Conservation (phyloP, 345 rosid genomes). For the Corchorus olitorius region DNA sequence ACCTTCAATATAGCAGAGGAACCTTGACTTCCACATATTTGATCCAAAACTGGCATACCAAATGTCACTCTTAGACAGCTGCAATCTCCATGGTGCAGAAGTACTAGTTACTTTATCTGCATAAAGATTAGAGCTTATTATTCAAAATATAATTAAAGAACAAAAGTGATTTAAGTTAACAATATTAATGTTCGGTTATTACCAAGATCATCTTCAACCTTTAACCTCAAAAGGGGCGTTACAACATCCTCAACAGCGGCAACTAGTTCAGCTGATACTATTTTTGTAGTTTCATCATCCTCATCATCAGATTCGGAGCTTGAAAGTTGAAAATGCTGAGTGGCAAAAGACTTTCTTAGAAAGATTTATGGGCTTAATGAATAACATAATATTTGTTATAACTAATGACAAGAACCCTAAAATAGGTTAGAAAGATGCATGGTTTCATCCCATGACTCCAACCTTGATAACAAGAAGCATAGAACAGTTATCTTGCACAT, state of each 20-base stretch:
- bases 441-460: background rate
- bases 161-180: background rate
- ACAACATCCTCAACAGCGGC: constrained; percentile 39
- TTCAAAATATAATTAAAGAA: constrained; percentile 1
- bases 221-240: constrained; percentile 57
- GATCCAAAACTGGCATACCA: constrained; percentile 92
- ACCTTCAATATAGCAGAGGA: constrained; percentile 82
- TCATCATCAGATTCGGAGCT: constrained; percentile 68
- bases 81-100: constrained; percentile 61
- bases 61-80: constrained; percentile 60
- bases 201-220: constrained; percentile 52
- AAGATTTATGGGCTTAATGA: background rate
- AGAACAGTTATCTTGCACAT: background rate
- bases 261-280: constrained; percentile 26
- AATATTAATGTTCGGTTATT: constrained; percentile 13
- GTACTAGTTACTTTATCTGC: constrained; percentile 33
- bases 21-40: constrained; percentile 81
- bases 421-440: background rate
- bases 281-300: constrained; percentile 32
- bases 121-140: constrained; percentile 1
- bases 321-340: constrained; percentile 46
- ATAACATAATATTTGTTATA: background rate
- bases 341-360: constrained; percentile 17
- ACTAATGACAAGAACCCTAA: constrained; percentile 1
- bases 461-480: background rate